Evolutionary conservation across 2,329 filamentous ascomycete genomes (phyloP).

Genomic region (Pleomassaria siparia): DNA sequence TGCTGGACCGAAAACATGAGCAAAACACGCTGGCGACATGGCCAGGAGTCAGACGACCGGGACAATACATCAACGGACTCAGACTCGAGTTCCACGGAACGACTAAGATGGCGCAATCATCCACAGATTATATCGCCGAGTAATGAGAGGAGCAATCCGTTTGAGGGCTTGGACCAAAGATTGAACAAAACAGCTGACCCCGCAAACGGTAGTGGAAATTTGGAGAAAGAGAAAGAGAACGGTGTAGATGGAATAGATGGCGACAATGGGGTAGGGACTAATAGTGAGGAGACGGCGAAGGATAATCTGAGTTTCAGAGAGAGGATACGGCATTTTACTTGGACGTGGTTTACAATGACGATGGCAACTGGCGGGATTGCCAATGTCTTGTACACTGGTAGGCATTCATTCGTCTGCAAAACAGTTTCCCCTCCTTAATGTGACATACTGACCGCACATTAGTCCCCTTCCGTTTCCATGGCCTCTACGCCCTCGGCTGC

Average conservation of each 20-base stretch:
- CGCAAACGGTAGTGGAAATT: slow-evolving; percentile 1
- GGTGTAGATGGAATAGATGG: slow-evolving; percentile 51
- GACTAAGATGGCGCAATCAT: slow-evolving; percentile 30
- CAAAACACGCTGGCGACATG: background rate
- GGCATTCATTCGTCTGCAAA: slow-evolving; percentile 15
- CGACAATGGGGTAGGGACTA: slow-evolving; percentile 35
- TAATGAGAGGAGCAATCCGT: slow-evolving; percentile 20
- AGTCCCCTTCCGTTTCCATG: slow-evolving; percentile 47
- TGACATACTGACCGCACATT: slow-evolving; percentile 1
- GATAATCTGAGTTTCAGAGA: slow-evolving; percentile 48
- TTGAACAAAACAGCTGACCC: background rate
- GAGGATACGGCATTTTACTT: slow-evolving; percentile 65
- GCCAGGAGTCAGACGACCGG: background rate
- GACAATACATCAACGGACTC: slow-evolving; percentile 11
- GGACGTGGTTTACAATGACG: slow-evolving; percentile 77
- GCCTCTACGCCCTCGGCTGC: slow-evolving; percentile 51
- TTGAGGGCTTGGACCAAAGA: slow-evolving; percentile 16
- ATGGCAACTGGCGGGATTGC: slow-evolving; percentile 64
- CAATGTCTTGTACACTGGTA: slow-evolving; percentile 61
- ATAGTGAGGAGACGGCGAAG: slow-evolving; percentile 5
- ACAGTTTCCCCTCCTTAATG: background rate
- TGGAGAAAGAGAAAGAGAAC: slow-evolving; percentile 2
- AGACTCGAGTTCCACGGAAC: slow-evolving; percentile 20
- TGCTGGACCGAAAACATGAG: background rate
- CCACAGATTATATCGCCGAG: slow-evolving; percentile 19